Evolutionary conservation across 495 filamentous ascomycete species (phyloP).

Genomic region (Monascus purpureus): DNA sequence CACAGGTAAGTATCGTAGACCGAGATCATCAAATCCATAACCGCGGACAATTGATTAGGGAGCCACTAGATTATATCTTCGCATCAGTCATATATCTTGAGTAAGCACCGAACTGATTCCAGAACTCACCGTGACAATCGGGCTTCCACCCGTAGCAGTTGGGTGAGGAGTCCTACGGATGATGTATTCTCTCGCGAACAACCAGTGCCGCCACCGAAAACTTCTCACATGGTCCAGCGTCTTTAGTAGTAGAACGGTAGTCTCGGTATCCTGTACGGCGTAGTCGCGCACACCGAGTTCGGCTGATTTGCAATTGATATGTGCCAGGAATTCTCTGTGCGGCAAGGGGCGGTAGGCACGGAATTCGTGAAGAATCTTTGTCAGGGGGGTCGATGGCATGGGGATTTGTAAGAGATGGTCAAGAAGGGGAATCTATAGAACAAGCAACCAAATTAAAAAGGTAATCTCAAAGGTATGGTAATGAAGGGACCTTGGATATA

Average conservation of each 20-base stretch:
- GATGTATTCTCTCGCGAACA: slow-evolving; percentile 90
- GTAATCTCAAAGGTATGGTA: no score
- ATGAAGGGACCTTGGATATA: no score
- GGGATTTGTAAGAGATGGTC: slow-evolving; percentile 68
- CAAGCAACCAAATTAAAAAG: slow-evolving; percentile 1
- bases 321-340: slow-evolving; percentile 68
- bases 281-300: slow-evolving; percentile 45
- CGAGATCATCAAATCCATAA: slow-evolving; percentile 59
- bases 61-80: slow-evolving; percentile 44
- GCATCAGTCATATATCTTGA: no score
- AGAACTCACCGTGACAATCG: slow-evolving; percentile 60
- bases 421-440: slow-evolving; percentile 58
- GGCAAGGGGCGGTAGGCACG: slow-evolving; percentile 71
- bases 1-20: slow-evolving; percentile 37
- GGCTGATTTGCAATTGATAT: slow-evolving; percentile 43
- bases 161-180: slow-evolving; percentile 70
- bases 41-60: slow-evolving; percentile 68
- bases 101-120: not conserved
- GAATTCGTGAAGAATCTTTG: slow-evolving; percentile 74
- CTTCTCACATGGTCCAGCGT: slow-evolving; percentile 73
- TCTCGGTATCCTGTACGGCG: slow-evolving; percentile 38
- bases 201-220: slow-evolving; percentile 89
- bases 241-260: slow-evolving; percentile 51
- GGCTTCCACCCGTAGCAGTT: slow-evolving; percentile 80
- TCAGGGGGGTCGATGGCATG: slow-evolving; percentile 76